Evolutionary conservation across 2,329 filamentous ascomycete species (phyloP).

Genomic region (Aspergillus sp.): DNA sequence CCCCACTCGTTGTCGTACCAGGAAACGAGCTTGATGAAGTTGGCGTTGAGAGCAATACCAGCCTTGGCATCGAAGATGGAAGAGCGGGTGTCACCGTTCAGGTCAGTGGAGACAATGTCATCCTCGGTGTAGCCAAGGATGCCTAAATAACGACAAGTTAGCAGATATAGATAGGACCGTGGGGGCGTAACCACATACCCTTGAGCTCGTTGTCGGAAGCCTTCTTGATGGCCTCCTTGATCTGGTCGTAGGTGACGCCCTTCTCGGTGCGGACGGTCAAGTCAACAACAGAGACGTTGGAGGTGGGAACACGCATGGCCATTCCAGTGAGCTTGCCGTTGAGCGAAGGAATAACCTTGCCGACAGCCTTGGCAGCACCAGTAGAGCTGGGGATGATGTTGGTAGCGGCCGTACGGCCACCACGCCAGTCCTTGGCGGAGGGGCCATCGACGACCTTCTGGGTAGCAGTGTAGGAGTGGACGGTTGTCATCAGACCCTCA

Average conservation of each 20-base stretch:
- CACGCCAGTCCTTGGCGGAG: constrained; percentile 98
- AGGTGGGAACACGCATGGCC: constrained; percentile 97
- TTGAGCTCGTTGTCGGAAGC: constrained; percentile 81
- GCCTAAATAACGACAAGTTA: constrained; percentile 50
- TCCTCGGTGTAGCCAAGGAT: constrained; percentile 96
- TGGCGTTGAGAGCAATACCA: constrained; percentile 95
- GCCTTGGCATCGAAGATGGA: constrained; percentile 99
- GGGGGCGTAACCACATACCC: constrained; percentile 53
- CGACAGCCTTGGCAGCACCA: constrained; percentile 99
- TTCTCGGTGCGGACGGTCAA: constrained; percentile 94
- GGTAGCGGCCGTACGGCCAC: constrained; percentile 96
- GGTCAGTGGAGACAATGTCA: constrained; percentile 88
- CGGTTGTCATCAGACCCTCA: constrained; percentile 99
- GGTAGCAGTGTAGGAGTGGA: constrained; percentile 99
- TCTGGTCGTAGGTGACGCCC: constrained; percentile 70
- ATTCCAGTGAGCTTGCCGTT: constrained; percentile 99
- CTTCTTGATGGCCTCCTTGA: constrained; percentile 89
- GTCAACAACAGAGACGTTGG: constrained; percentile 99
- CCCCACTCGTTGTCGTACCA: constrained; percentile 99
- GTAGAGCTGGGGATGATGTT: constrained; percentile 99
- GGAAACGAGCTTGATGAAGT: constrained; percentile 97
- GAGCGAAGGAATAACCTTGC: constrained; percentile 96
- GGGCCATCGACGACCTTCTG: constrained; percentile 99
- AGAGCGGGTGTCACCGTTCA: constrained; percentile 89
- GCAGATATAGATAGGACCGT: background rate